Percentiles rank a stretch among this genome's conserved stretches.
These are phyloP conservation scores for Tetrapyrgos nigripes DNA, from an alignment of 1,284 basidiomycete genomes.

Conservation along the genomic window DNA sequence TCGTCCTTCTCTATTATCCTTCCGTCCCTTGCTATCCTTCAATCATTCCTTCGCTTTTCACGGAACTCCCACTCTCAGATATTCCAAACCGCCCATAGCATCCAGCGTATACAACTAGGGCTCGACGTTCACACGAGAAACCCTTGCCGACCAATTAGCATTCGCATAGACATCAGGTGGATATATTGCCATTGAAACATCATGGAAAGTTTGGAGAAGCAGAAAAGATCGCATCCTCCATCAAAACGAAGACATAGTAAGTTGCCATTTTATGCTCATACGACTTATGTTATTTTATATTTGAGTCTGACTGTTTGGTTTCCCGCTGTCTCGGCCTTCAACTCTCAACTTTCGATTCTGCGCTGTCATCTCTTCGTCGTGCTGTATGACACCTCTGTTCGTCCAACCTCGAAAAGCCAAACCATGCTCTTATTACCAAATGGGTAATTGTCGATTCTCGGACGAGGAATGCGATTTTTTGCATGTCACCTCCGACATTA, in stretches of 20 bases:
- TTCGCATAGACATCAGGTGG: neutral
- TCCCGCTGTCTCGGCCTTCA: no score
- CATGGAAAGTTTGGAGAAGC: neutral
- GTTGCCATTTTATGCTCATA: neutral
- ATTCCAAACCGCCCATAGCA: neutral
- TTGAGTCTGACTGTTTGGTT: neutral
- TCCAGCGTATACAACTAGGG: neutral
- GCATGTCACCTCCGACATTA: slow-evolving; percentile 2
- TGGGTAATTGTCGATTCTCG: slow-evolving; percentile 12
- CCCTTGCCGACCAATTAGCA: neutral
- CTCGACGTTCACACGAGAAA: neutral
- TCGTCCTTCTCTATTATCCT: no score
- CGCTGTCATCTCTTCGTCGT: no score
- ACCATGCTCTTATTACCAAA: slow-evolving; percentile 13
- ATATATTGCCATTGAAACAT: neutral
- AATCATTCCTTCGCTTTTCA: neutral
- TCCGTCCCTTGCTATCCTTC: no score
- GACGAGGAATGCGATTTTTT: slow-evolving; percentile 7
- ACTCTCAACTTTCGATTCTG: no score
- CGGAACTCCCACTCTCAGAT: neutral
- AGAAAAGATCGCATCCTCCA: neutral
- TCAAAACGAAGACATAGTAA: neutral
- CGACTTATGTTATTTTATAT: no score
- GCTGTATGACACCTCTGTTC: no score
- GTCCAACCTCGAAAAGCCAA: slow-evolving; percentile 5